Conservation (phyloP, 1,284 basidiomycete genomes). For the Tilletiopsis washingtonensis region DNA sequence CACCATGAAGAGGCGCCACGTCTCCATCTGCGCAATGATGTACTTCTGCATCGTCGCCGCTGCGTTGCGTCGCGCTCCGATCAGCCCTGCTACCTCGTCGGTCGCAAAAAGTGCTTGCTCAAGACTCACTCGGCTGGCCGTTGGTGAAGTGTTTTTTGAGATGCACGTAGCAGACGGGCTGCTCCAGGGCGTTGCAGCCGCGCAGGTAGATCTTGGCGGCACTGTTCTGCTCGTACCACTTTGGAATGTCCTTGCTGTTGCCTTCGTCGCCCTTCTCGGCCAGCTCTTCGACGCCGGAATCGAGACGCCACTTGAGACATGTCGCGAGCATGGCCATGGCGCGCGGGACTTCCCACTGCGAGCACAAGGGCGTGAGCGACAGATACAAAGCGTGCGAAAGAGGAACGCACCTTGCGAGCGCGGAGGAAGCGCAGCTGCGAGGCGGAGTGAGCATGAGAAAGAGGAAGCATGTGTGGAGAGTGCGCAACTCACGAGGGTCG, state of each 20-base stretch:
- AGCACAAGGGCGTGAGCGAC: no score
- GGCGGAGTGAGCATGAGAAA: no score
- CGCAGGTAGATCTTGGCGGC: conserved; percentile 44
- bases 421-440: conserved; percentile 46
- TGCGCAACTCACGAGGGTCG: no score
- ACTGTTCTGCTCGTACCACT: conserved; percentile 45
- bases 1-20: conserved; percentile 42
- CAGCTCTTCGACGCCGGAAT: conserved; percentile 45
- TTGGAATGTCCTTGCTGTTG: conserved; percentile 33
- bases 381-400: no score
- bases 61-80: no score
- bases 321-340: conserved; percentile 48
- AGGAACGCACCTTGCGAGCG: conserved; percentile 27
- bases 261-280: conserved; percentile 46
- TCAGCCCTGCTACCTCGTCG: no score
- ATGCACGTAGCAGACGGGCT: conserved; percentile 43
- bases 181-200: conserved; percentile 42
- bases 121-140: conserved; percentile 40
- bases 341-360: conserved; percentile 46
- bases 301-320: conserved; percentile 41
- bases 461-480: no score
- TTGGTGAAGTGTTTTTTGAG: conserved; percentile 36
- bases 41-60: conserved; percentile 26
- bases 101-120: no score
- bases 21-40: conserved; percentile 44